Evolutionary conservation across 139 green algal species (phyloP), one percentile per base, ranked within the genome.

Genomic region (Micractinium sp.): DNA sequence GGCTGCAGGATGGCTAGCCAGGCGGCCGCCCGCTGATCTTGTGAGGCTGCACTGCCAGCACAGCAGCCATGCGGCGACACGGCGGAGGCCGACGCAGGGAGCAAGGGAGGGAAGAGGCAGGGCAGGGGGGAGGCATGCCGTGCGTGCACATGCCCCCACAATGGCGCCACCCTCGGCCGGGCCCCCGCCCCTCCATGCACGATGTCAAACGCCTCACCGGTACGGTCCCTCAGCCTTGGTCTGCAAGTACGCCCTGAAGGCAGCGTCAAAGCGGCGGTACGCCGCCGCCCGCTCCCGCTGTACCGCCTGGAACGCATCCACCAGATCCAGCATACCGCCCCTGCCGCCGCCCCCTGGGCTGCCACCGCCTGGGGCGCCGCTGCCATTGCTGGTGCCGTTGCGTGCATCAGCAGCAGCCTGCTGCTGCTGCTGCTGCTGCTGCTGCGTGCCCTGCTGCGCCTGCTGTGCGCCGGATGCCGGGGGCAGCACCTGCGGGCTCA

Each of bases 251-350:
- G 78, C 18, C 1, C 78, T 78, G 77, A 78, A 85, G 14, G 86
- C 86, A 23, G 36, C 31, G 29, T 90, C 77, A 47, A 90, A 81
- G 22, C 61, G 60, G 78, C 78, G 60, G 56, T 93, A 92, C 73
- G 87, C 66, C 35, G 69, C 79, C 35, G 90, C 90, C 13, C 88
- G 85, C 33, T 86, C 61, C 14, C 47, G 60, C 47, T 93, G 90
- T 27, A 92, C 82, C 71, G 71, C 81, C 47, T 80, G 22, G 31
- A 91, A 87, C 27, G 3, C n/a, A 66, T 82, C 83, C 80, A 88
- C 88, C 67, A 88, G 60, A 63, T 88, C 75, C 86, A 85, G 36
- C 1, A 61, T n/a, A 25, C 27, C 29, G 29, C 15, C 14, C 15
- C 60, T 66, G 60, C 60, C 15, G 60, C 60, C 60, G 60, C 16